A percentile compares a stretch with the other conserved stretches of the same genome.
These are phyloP conservation scores for Xerophyta viscosa DNA, from an alignment of 106 monocot species.

Conservation along the genomic window DNA sequence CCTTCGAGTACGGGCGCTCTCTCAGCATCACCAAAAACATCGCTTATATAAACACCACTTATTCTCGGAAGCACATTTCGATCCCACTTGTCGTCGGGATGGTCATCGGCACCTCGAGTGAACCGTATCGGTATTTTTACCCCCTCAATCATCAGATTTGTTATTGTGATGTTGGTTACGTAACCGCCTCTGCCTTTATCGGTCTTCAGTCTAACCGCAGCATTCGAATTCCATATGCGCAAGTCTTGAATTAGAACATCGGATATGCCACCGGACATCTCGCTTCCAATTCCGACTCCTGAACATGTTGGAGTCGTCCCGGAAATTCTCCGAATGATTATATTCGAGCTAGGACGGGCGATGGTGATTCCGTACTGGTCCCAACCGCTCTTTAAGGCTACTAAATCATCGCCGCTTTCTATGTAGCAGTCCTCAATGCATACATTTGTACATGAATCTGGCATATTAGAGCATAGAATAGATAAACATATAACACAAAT, in stretches of 20 bases:
- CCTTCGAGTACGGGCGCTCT: slow-evolving; percentile 61
- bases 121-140: slow-evolving; percentile 76
- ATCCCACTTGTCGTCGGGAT: slow-evolving; percentile 61
- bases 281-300: slow-evolving; percentile 83
- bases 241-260: slow-evolving; percentile 51
- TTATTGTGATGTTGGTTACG: slow-evolving; percentile 61
- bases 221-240: slow-evolving; percentile 62
- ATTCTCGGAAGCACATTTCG: slow-evolving; percentile 58
- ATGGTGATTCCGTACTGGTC: slow-evolving; percentile 68
- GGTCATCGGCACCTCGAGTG: slow-evolving; percentile 72
- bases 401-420: slow-evolving; percentile 87
- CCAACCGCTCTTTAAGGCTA: slow-evolving; percentile 94
- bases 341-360: slow-evolving; percentile 60
- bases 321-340: slow-evolving; percentile 53
- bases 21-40: slow-evolving; percentile 36
- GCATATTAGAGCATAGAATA: background rate
- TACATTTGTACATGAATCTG: slow-evolving; percentile 73
- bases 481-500: too few species aligned
- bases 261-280: slow-evolving; percentile 84
- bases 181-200: slow-evolving; percentile 83
- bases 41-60: slow-evolving; percentile 21
- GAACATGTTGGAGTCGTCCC: slow-evolving; percentile 94
- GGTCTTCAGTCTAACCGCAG: slow-evolving; percentile 64
- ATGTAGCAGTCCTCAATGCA: slow-evolving; percentile 95
- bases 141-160: slow-evolving; percentile 48